Evolutionary conservation across 1,139 yeast genomes (phyloP).

Genomic region (Diutina pseudorugosa): DNA sequence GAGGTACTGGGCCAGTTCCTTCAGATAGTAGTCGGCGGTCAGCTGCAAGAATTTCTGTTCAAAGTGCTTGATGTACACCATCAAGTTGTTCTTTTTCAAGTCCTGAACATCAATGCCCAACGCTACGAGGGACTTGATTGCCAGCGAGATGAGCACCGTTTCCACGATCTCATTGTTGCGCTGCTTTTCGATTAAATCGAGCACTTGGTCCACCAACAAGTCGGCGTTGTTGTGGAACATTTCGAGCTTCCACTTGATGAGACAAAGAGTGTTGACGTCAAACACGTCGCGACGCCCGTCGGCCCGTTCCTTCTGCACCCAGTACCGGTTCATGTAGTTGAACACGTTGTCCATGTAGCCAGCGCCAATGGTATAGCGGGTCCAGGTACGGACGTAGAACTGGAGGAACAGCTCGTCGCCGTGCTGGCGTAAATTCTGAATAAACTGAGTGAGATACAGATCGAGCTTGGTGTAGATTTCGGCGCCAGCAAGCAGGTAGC

Average conservation of each 20-base stretch:
- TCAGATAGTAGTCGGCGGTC: conserved; percentile 61
- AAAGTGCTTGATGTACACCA: conserved; percentile 70
- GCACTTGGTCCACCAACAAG: conserved; percentile 53
- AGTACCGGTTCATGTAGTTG: conserved; percentile 90
- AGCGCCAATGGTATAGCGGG: conserved; percentile 83
- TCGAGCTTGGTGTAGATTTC: conserved; percentile 72
- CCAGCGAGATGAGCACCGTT: conserved; percentile 53
- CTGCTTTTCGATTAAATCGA: conserved; percentile 65
- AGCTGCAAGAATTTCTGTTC: conserved; percentile 65
- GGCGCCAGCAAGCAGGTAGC: conserved; percentile 63
- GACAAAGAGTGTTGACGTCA: conserved; percentile 81
- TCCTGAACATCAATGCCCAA: conserved; percentile 73
- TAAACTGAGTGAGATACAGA: conserved; percentile 50
- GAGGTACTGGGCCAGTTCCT: conserved; percentile 59
- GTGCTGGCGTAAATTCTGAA: conserved; percentile 35
- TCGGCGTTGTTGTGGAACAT: conserved; percentile 61
- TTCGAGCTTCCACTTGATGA: conserved; percentile 79
- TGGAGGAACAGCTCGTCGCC: conserved; percentile 62
- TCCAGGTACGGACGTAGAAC: conserved; percentile 84
- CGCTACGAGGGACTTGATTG: conserved; percentile 73
- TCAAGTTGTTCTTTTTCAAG: conserved; percentile 70
- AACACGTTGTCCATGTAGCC: conserved; percentile 86
- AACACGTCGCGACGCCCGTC: conserved; percentile 89
- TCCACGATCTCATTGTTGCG: conserved; percentile 72
- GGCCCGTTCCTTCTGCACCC: conserved; percentile 94